phyloP scores from a whole-genome alignment of 140 eudicot species.

The Cichorium intybus region DNA sequence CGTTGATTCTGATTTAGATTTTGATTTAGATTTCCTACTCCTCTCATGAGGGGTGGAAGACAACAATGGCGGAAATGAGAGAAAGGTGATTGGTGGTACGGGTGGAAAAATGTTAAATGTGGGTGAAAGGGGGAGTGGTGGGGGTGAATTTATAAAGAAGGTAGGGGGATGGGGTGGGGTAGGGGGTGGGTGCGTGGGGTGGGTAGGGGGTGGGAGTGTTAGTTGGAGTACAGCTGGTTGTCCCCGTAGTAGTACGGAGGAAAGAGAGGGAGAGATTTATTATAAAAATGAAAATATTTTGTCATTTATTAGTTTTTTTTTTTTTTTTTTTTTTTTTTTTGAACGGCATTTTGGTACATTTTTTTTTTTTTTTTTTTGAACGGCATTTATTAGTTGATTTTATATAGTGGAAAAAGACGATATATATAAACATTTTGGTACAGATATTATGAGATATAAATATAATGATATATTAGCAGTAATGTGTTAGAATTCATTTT shows the following conservation, averaged over 20 bases:
- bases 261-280: neutral
- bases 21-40: neutral
- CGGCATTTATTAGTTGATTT: too few species aligned
- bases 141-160: constrained; percentile 6
- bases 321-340: too few species aligned
- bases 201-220: neutral
- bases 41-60: constrained; percentile 29
- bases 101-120: neutral
- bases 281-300: neutral
- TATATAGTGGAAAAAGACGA: neutral
- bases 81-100: neutral
- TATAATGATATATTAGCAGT: too few species aligned
- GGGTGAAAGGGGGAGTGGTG: neutral
- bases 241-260: constrained; percentile 28
- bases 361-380: too few species aligned
- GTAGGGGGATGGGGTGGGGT: neutral
- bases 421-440: too few species aligned
- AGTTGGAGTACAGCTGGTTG: constrained; percentile 27
- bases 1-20: neutral
- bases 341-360: too few species aligned
- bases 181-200: neutral
- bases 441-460: too few species aligned
- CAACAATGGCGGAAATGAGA: neutral
- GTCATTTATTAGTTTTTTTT: neutral
- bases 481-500: too few species aligned